phyloP scores from a whole-genome alignment of 1,284 basidiomycete genomes.

The Ustilago bromivora region DNA sequence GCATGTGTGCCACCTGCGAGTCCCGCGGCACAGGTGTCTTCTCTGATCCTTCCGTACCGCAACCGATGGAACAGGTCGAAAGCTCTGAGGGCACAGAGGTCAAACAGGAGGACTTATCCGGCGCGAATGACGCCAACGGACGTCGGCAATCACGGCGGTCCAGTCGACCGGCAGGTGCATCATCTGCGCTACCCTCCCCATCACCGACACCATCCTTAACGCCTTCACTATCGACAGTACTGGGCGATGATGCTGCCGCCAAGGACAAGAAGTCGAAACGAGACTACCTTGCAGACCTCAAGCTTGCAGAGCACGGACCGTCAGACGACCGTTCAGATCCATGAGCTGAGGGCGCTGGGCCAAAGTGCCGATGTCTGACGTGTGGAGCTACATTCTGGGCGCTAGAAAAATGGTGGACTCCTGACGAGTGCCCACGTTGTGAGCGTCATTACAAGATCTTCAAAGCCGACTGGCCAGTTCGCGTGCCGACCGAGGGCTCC shows the following conservation, averaged over 20 bases:
- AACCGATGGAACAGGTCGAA: conserved; percentile 3
- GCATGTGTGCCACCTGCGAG: conserved; percentile 90
- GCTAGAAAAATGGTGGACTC: conserved; percentile 68
- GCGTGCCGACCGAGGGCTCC: conserved; percentile 44
- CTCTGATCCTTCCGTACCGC: conserved; percentile 26
- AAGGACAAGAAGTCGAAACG: conserved; percentile 46
- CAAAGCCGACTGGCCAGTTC: conserved; percentile 66
- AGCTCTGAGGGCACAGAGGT: conserved; percentile 22
- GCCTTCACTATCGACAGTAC: conserved; percentile 22
- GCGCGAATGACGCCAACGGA: conserved; percentile 32
- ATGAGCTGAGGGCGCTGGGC: conserved; percentile 50
- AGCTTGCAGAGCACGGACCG: conserved; percentile 50
- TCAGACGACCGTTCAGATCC: conserved; percentile 53
- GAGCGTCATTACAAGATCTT: conserved; percentile 68
- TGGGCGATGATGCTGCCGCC: conserved; percentile 23
- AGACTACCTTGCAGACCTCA: conserved; percentile 42
- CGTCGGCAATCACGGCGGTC: conserved; percentile 43
- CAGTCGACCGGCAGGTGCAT: conserved; percentile 25
- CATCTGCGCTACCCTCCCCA: conserved; percentile 39
- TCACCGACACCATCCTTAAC: conserved; percentile 47
- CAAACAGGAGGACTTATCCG: conserved; percentile 30
- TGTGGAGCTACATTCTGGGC: conserved; percentile 65
- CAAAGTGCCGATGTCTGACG: conserved; percentile 60
- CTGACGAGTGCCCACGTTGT: conserved; percentile 67
- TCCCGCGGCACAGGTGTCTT: conserved; percentile 77